phyloP scores from a whole-genome alignment of 2,329 filamentous ascomycete genomes.

The Cordyceps farinosa region DNA sequence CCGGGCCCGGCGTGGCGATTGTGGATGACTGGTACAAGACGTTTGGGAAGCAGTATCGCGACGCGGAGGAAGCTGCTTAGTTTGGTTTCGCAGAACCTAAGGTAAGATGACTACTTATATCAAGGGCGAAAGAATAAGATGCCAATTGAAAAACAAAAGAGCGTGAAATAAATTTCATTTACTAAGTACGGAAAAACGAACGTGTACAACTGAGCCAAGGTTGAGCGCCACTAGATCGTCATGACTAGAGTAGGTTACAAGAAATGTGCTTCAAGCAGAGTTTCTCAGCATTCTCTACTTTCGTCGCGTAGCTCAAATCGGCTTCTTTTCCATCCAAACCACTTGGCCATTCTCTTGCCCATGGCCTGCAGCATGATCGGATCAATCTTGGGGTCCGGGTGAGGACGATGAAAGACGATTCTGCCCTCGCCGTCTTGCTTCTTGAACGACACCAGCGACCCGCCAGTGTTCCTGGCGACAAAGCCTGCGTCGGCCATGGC shows the following conservation, averaged over 20 bases:
- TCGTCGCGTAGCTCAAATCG: neutral
- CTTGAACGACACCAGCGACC: constrained; percentile 12
- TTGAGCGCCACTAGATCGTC: too few relatives aligned
- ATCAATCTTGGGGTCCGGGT: constrained; percentile 18
- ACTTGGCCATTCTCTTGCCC: constrained; percentile 13
- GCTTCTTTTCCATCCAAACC: constrained; percentile 12
- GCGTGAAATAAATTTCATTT: too few relatives aligned
- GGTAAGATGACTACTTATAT: too few relatives aligned
- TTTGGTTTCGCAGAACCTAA: neutral
- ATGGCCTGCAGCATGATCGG: constrained; percentile 13
- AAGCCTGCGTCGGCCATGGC: constrained; percentile 19
- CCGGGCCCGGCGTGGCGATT: neutral
- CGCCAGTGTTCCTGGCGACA: constrained; percentile 8
- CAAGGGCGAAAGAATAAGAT: too few relatives aligned
- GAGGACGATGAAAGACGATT: constrained; percentile 18
- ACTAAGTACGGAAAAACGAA: too few relatives aligned
- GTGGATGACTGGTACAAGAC: constrained; percentile 43
- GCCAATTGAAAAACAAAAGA: too few relatives aligned
- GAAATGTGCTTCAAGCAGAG: too few relatives aligned
- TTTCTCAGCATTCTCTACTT: too few relatives aligned
- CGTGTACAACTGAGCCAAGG: too few relatives aligned
- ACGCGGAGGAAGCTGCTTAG: neutral
- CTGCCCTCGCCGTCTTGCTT: neutral
- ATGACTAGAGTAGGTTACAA: too few relatives aligned
- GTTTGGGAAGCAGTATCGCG: constrained; percentile 31